Evolutionary conservation across 345 rosid genomes (phyloP).

Genomic region (Orychophragmus violaceus): DNA sequence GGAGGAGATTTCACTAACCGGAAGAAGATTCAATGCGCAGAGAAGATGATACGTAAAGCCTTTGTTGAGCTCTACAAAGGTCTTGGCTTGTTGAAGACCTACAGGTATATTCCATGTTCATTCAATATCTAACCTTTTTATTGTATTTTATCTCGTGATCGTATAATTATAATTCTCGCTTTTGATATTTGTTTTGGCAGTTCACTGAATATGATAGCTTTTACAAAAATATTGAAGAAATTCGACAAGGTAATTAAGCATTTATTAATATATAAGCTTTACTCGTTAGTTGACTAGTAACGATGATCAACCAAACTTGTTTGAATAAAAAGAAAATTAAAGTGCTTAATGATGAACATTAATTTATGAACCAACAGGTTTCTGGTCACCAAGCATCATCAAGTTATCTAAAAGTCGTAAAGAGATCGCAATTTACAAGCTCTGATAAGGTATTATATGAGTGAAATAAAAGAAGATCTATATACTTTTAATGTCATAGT

Average conservation of each 20-base stretch:
- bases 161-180: constrained; percentile 2
- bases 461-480: neutral
- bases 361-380: constrained; percentile 47
- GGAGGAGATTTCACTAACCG: constrained; percentile 48
- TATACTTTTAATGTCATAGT: neutral
- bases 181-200: constrained; percentile 35
- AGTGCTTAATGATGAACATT: constrained; percentile 17
- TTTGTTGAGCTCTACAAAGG: constrained; percentile 85
- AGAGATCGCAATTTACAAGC: constrained; percentile 83
- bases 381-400: constrained; percentile 75
- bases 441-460: constrained; percentile 74
- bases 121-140: neutral
- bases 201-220: constrained; percentile 82
- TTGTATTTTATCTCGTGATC: neutral
- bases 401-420: constrained; percentile 73
- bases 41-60: constrained; percentile 81
- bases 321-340: neutral
- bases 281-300: neutral
- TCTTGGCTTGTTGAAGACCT: constrained; percentile 68
- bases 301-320: neutral
- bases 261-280: neutral
- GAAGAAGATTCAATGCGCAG: constrained; percentile 81
- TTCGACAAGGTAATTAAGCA: constrained; percentile 82
- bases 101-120: constrained; percentile 44
- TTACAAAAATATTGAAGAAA: constrained; percentile 84